Base-by-base conservation (phyloP, 371 early-diverging fungal species). In the Blakeslea trispora region DNA sequence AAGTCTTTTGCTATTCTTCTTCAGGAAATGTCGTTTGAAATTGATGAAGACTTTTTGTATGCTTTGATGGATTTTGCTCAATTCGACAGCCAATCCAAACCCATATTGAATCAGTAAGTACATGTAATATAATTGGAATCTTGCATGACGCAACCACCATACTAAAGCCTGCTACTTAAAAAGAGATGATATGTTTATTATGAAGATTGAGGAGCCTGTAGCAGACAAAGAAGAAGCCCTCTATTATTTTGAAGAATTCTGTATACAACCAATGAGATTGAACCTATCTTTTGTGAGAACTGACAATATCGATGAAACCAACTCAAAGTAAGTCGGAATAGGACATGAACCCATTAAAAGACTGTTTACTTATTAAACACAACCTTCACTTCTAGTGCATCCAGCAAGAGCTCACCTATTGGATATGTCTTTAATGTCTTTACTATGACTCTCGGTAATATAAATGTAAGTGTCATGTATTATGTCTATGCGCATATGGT, bases 391-490 rank as follows among this genome's bases (percentile, higher is more conserved):
- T 9, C 24, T 45, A 73, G 63, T n/a, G 57, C 52, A 13, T 64
- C 64, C 9, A 43, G 58, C 4, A 59, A 51, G 10, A 56, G 55
- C 10, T 71, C 75, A 17, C 61, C 79, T 1, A 39, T 79, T 17
- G 68, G 65, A 10, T 81, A 90, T 34, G 72, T 71, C 1, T 75
- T 86, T 54, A 92, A 94, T 50, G 87, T 93, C 2, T 78, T 95
- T 40, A 92, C 92, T 0, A 91, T 92, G 91, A 90, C 93, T 1
- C 74, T 95, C 32, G 95, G 93, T 40, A 95, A 95, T 57, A 82
- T 94, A 56, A 89, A 91, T 71, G 85, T 84, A 73, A 64, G 64
- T 44, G 3, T 17, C 14, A 9, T 17, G n/a, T 50, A 59, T 17
- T 51, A 11, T 19, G 28, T 15, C 19, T 2, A 22, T 44, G 18